Percentiles rank a stretch among this genome's conserved stretches.
phyloP scores from a whole-genome alignment of 1,139 yeast genomes.

The Nadsonia commutata region DNA sequence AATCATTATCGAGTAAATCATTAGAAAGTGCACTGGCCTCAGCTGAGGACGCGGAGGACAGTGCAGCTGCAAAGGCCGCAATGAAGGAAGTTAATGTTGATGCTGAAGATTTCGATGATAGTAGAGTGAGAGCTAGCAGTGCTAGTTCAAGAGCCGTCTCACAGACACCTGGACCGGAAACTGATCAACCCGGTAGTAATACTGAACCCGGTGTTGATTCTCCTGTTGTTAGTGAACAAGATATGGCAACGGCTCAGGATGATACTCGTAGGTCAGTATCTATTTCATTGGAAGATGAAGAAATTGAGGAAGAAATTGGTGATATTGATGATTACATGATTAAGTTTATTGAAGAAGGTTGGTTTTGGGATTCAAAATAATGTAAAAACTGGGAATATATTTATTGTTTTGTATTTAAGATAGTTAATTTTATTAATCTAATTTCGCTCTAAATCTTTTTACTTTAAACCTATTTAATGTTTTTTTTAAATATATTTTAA shows the following conservation, averaged over 20 bases:
- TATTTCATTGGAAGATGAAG: slow-evolving; percentile 20
- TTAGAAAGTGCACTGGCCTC: slow-evolving; percentile 65
- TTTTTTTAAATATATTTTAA: too few relatives aligned
- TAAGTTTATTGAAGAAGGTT: slow-evolving; percentile 72
- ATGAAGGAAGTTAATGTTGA: slow-evolving; percentile 76
- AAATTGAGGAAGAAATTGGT: slow-evolving; percentile 65
- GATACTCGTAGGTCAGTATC: background rate
- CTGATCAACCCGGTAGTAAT: slow-evolving; percentile 5
- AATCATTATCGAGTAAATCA: slow-evolving; percentile 26
- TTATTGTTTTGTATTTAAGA: too few relatives aligned
- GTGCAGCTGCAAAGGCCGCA: slow-evolving; percentile 81
- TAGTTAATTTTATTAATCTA: background rate
- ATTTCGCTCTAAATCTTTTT: too few relatives aligned
- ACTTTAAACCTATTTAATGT: too few relatives aligned
- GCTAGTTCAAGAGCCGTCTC: slow-evolving; percentile 7
- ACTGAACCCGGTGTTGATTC: slow-evolving; percentile 4
- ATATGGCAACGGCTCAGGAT: slow-evolving; percentile 11
- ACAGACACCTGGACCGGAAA: slow-evolving; percentile 10
- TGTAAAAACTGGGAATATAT: slow-evolving; percentile 1
- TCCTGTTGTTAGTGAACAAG: slow-evolving; percentile 7
- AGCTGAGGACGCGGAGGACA: slow-evolving; percentile 95
- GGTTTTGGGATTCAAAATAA: slow-evolving; percentile 24
- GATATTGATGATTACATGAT: slow-evolving; percentile 97
- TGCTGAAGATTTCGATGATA: slow-evolving; percentile 64
- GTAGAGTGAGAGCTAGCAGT: slow-evolving; percentile 6